A percentile compares a stretch with the other conserved stretches of the same genome.
These are phyloP conservation scores for Guillardia theta DNA, from an alignment of 78 protist genomes.

Conservation along the genomic window DNA sequence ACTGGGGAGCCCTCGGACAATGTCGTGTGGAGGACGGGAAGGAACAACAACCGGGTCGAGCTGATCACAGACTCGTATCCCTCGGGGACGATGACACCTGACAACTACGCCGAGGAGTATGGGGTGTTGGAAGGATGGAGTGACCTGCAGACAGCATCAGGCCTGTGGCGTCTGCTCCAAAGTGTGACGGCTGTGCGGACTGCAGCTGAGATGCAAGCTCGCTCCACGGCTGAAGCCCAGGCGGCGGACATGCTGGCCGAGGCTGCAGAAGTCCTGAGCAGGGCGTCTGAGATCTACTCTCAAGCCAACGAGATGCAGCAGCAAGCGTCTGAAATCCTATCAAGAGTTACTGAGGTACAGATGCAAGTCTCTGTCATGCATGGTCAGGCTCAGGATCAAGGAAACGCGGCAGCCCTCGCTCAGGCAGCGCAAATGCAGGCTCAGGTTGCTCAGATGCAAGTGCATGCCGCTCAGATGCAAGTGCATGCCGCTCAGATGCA, in stretches of 20 bases:
- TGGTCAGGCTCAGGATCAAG: conserved; percentile 23
- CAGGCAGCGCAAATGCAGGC: conserved; percentile 43
- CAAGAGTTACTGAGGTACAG: conserved; percentile 12
- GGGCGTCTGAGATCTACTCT: conserved; percentile 14
- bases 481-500: conserved; percentile 42
- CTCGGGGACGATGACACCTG: neutral
- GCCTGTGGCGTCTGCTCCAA: neutral
- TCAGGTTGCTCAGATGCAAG: conserved; percentile 31
- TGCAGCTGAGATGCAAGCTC: conserved; percentile 8
- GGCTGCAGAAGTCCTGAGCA: neutral
- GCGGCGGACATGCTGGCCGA: conserved; percentile 35
- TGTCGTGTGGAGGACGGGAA: neutral
- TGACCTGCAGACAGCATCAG: neutral
- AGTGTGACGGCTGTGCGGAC: conserved; percentile 11
- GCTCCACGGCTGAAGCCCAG: conserved; percentile 31
- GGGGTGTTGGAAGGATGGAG: neutral
- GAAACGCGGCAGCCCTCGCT: neutral
- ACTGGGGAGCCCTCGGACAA: too few relatives aligned
- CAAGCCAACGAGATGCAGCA: conserved; percentile 30
- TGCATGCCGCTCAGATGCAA: conserved; percentile 15
- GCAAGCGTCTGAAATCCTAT: neutral
- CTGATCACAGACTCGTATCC: neutral
- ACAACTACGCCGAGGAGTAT: conserved; percentile 22
- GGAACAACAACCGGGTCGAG: neutral
- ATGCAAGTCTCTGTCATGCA: neutral